These are phyloP conservation scores for Lippia alba DNA, from an alignment of 305 asterid genomes.

Conservation along the genomic window DNA sequence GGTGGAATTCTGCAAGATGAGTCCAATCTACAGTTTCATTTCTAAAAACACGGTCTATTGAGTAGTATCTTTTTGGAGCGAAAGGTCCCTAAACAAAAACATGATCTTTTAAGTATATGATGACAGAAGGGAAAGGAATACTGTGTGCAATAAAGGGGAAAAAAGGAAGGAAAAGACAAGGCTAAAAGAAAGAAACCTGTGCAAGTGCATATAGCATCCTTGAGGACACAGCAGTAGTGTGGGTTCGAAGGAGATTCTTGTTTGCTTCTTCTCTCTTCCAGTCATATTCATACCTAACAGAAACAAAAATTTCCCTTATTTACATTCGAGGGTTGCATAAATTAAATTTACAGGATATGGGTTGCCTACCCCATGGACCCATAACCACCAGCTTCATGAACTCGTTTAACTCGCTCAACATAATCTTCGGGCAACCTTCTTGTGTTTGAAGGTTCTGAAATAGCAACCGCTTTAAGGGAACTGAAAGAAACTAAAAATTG, in stretches of 20 bases:
- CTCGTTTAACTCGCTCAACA: conserved; percentile 78
- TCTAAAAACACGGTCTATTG: conserved; percentile 96
- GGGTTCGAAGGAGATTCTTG: conserved; percentile 94
- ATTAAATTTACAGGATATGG: conserved; percentile 14
- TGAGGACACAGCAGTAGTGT: conserved; percentile 97
- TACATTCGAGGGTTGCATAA: conserved; percentile 22
- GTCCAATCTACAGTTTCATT: conserved; percentile 98
- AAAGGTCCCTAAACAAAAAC: conserved; percentile 64
- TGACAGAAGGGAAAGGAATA: conserved; percentile 6
- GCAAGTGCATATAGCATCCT: conserved; percentile 93
- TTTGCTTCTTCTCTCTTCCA: conserved; percentile 98
- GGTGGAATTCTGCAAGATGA: conserved; percentile 99
- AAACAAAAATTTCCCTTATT: conserved; percentile 20
- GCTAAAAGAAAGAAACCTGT: conserved; percentile 53
- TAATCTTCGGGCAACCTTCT: conserved; percentile 85
- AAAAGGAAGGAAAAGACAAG: no score
- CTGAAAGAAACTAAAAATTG: conserved; percentile 25
- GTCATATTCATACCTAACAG: conserved; percentile 77
- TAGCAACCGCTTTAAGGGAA: conserved; percentile 30
- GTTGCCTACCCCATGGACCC: conserved; percentile 84
- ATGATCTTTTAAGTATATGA: not conserved
- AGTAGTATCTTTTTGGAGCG: conserved; percentile 82
- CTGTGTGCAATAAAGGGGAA: not conserved
- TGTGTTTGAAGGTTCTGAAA: conserved; percentile 81
- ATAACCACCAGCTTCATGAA: conserved; percentile 92